Evolutionary conservation across 2,329 filamentous ascomycete genomes (phyloP).

Genomic region (Diaporthe vexans): DNA sequence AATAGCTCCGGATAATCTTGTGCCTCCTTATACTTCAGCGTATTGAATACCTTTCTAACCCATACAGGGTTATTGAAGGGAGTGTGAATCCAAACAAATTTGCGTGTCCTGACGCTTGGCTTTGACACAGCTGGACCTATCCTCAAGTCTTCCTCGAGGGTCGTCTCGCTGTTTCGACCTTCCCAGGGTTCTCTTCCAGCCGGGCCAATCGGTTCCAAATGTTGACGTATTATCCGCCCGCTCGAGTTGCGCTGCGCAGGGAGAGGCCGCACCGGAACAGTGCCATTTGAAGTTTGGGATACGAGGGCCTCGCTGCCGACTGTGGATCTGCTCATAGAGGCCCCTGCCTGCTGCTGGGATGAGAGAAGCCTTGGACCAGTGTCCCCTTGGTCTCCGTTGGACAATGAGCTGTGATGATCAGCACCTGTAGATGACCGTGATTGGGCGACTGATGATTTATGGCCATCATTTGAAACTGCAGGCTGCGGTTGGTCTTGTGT

Average conservation of each 20-base stretch:
- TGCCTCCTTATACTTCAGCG: conserved; percentile 53
- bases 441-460: background rate
- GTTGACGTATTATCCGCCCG: background rate
- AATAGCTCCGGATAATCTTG: conserved; percentile 56
- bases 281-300: background rate
- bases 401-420: background rate
- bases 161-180: background rate
- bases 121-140: conserved; percentile 22
- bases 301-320: conserved; percentile 3
- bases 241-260: background rate
- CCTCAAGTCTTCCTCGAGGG: background rate
- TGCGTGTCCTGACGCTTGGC: conserved; percentile 49
- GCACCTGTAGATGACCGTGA: background rate
- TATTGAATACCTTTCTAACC: conserved; percentile 65
- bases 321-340: background rate
- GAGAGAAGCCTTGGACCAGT: background rate
- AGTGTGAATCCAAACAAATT: conserved; percentile 68
- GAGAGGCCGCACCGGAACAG: background rate
- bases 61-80: conserved; percentile 67
- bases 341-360: background rate
- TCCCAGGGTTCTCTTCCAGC: background rate
- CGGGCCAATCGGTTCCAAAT: background rate
- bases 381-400: background rate
- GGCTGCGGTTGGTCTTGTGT: background rate
- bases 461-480: background rate